Conservation (phyloP, 345 rosid species). For the Moricandia moricandioides region DNA sequence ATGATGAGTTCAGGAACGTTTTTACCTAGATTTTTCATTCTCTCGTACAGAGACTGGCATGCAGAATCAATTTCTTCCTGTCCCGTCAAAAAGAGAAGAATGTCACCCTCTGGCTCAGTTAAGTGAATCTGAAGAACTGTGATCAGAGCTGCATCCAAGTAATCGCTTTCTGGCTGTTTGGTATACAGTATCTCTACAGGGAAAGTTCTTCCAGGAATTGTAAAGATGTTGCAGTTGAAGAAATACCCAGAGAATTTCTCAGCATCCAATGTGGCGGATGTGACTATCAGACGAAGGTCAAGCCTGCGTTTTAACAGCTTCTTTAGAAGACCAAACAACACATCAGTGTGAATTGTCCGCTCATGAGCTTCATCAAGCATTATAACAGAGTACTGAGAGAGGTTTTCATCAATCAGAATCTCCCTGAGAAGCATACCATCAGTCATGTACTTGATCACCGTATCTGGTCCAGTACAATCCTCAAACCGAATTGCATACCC, state of each 20-base stretch:
- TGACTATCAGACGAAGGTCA: constrained; percentile 71
- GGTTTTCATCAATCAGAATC: constrained; percentile 60
- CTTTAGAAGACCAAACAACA: constrained; percentile 75
- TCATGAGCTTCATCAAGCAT: constrained; percentile 93
- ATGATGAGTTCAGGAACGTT: constrained; percentile 76
- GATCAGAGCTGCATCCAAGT: constrained; percentile 71
- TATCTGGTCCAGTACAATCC: constrained; percentile 84
- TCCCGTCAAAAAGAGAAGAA: constrained; percentile 81
- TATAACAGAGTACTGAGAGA: constrained; percentile 72
- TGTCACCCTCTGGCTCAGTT: constrained; percentile 87
- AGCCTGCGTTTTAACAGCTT: constrained; percentile 64
- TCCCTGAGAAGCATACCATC: constrained; percentile 85
- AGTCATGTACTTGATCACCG: constrained; percentile 87
- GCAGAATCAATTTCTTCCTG: constrained; percentile 88
- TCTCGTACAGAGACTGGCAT: constrained; percentile 64
- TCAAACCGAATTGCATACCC: constrained; percentile 84
- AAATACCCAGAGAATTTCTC: constrained; percentile 82
- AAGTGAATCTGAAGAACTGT: constrained; percentile 79
- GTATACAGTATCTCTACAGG: constrained; percentile 78
- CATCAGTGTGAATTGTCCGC: constrained; percentile 85
- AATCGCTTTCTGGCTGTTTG: constrained; percentile 83
- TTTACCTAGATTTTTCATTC: constrained; percentile 71
- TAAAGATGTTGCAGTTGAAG: constrained; percentile 74
- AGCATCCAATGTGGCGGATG: constrained; percentile 82
- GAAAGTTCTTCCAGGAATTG: constrained; percentile 82